Conservation (phyloP, 2,329 filamentous ascomycete genomes). For the Penicillium sp. region DNA sequence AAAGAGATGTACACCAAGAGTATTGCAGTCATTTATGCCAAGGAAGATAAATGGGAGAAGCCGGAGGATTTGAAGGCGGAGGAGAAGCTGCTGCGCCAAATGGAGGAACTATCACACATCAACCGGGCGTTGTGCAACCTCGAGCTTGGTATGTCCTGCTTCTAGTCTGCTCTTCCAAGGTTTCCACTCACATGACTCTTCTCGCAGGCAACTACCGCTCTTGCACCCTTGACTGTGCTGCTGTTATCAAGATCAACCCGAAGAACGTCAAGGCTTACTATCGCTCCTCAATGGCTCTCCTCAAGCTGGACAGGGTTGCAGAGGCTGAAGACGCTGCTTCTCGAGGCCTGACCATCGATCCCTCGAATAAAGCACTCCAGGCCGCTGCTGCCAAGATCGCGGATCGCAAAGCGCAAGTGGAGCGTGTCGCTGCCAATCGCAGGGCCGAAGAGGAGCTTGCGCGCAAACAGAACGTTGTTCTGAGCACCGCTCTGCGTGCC, state of each 20-base stretch:
- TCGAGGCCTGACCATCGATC: conserved; percentile 72
- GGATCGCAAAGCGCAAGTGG: conserved; percentile 58
- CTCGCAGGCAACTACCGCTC: conserved; percentile 75
- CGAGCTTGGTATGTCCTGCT: conserved; percentile 63
- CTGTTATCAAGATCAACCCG: conserved; percentile 75
- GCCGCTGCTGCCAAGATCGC: conserved; percentile 64
- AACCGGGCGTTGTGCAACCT: conserved; percentile 92
- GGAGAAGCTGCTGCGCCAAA: conserved; percentile 61
- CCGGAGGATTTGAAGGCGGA: conserved; percentile 59
- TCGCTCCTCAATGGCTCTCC: conserved; percentile 74
- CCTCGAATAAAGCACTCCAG: conserved; percentile 66
- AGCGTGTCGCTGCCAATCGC: conserved; percentile 58
- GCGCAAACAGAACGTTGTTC: conserved; percentile 59
- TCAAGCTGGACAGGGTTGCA: conserved; percentile 73
- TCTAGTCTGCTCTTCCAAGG: background rate
- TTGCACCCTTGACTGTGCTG: conserved; percentile 81
- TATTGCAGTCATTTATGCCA: conserved; percentile 68
- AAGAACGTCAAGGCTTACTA: conserved; percentile 89
- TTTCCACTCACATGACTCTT: conserved; percentile 16
- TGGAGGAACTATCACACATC: conserved; percentile 75
- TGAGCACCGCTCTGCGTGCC: conserved; percentile 67
- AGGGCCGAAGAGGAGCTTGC: conserved; percentile 48
- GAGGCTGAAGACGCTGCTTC: conserved; percentile 81
- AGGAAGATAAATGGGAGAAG: conserved; percentile 57
- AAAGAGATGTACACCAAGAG: conserved; percentile 91